These are phyloP conservation scores for Pleurotus eryngii DNA, from an alignment of 768 basidiomycete species.

Conservation along the genomic window DNA sequence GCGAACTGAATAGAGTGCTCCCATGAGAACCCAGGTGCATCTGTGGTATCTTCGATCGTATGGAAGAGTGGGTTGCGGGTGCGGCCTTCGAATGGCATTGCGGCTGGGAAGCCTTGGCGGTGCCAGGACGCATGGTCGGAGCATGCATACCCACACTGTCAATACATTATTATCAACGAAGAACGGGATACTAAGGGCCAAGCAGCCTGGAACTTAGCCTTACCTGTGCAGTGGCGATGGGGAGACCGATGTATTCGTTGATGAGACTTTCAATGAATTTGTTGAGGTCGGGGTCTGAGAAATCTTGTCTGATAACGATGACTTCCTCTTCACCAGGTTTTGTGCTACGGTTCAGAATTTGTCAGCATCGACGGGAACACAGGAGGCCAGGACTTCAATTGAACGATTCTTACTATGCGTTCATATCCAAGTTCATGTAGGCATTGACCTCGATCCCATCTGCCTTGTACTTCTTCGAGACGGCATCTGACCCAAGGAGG, in stretches of 20 bases:
- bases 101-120: not conserved
- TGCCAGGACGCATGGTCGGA: constrained; percentile 1
- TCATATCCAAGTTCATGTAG: constrained; percentile 1
- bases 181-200: not conserved
- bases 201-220: too few species aligned
- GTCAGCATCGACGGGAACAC: too few species aligned
- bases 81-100: constrained; percentile 1
- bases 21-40: constrained; percentile 4
- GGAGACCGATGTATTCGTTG: not conserved
- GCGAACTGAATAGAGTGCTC: not conserved
- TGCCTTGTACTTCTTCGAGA: not conserved
- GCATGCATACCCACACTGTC: constrained; percentile 3
- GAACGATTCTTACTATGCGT: not conserved
- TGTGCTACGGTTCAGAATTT: not conserved
- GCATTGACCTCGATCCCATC: not conserved
- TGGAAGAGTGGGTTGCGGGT: not conserved
- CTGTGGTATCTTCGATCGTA: not conserved
- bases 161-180: not conserved
- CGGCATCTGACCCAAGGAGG: not conserved
- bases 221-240: not conserved
- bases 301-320: not conserved
- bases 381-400: too few species aligned
- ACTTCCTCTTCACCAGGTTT: not conserved
- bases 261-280: not conserved
- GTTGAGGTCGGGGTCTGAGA: not conserved